Base-by-base conservation (phyloP, 1,284 basidiomycete genomes). In the Pseudozyma sp. region DNA sequence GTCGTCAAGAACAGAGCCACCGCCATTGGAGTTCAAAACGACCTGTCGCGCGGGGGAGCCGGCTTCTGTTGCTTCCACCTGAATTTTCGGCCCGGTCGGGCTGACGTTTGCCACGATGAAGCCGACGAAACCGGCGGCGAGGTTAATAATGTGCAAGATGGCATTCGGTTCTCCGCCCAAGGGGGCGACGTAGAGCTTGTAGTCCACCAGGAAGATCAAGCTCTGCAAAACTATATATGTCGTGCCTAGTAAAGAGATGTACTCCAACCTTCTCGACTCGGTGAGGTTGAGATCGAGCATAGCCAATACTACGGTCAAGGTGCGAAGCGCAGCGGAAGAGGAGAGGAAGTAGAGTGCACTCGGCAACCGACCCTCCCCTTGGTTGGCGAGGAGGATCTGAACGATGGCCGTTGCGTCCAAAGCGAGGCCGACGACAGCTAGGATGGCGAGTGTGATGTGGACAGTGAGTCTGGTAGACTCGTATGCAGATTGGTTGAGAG, bases 391-490 rank as follows among this genome's bases (percentile, higher is more conserved):
- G 12, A 71, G 13, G 5, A 12, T n/a, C 31, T 58, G 47, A 3
- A 71, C 69, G 14, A 66, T 59, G 1, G 59, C 44, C 4, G 69
- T 43, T 0, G 59, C 63, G 13, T 71, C 63, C n/a, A 66, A 34
- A 0, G 69, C 69, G 14, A 71, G 43, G 5, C 69, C 69, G 10
- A 66, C 38, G 14, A 71, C 69, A 35, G 59, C 21, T 2, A 62
- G 48, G 8, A 71, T 21, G 35, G 63, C 59, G 16, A 71, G 39
- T 18, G 34, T 11, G 25, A 71, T 48, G 47, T 71, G 62, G n/a
- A 66, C 21, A 3, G 10, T 21, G 31, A 71, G 21, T 16, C 55
- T 39, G 10, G 13, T n/a, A 6, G 55, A 21, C 31, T 62, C 59
- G 54, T 52, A 71, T 1, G 16, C 21, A 10, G 52, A 14, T 1